Percentiles rank a stretch among this genome's conserved stretches.
These are phyloP conservation scores for Cryptosporidium sp. DNA, from an alignment of 169 alveolate species.

Conservation along the genomic window DNA sequence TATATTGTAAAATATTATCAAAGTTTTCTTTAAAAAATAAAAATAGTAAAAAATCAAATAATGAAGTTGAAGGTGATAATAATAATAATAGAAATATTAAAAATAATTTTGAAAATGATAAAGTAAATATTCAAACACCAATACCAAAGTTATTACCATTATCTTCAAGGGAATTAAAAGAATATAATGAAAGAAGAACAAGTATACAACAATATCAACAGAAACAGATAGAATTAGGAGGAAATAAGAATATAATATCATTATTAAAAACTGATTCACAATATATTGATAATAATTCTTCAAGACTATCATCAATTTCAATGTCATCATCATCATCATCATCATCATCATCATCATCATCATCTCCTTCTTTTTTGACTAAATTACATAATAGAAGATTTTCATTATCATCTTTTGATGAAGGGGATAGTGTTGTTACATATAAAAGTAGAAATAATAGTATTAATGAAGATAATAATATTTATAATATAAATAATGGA, in stretches of 20 bases:
- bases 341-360: neutral
- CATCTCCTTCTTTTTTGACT: slow-evolving; percentile 56
- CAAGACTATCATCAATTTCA: slow-evolving; percentile 34
- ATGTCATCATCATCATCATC: slow-evolving; percentile 4
- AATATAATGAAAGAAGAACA: slow-evolving; percentile 17
- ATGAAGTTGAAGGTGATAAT: neutral
- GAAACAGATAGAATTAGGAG: neutral
- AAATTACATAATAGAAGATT: slow-evolving; percentile 51
- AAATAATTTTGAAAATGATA: slow-evolving; percentile 1
- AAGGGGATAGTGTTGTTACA: slow-evolving; percentile 10
- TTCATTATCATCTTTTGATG: slow-evolving; percentile 68
- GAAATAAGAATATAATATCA: neutral
- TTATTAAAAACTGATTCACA: neutral
- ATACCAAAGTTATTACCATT: slow-evolving; percentile 39
- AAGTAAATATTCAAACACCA: slow-evolving; percentile 23
- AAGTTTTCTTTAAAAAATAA: slow-evolving; percentile 35
- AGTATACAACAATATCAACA: neutral
- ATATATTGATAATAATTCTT: neutral
- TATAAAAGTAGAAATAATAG: slow-evolving; percentile 20
- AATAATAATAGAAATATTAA: neutral
- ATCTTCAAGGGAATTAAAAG: slow-evolving; percentile 54
- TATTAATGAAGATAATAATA: neutral
- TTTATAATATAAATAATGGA: slow-evolving; percentile 1
- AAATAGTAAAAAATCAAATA: neutral
- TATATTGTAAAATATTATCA: slow-evolving; percentile 57